These are phyloP conservation scores for Clavispora santaluciae DNA, from an alignment of 805 yeast genomes.

Conservation along the genomic window DNA sequence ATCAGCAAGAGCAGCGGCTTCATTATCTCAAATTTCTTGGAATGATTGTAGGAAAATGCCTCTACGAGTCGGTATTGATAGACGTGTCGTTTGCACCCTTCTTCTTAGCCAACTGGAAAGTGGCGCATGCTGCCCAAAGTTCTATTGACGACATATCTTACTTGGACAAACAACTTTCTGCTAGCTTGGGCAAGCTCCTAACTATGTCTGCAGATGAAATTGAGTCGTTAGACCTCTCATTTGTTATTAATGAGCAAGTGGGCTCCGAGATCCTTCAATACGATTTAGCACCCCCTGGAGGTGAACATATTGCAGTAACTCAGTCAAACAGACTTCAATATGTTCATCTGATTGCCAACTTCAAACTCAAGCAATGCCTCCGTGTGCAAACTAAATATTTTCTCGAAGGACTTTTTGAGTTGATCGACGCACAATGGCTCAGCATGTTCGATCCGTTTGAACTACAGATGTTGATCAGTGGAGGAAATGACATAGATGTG, in stretches of 20 bases:
- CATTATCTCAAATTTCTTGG: conserved; percentile 63
- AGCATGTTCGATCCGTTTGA: conserved; percentile 81
- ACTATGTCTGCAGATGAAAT: conserved; percentile 53
- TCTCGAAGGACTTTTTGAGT: conserved; percentile 62
- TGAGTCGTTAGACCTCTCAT: conserved; percentile 56
- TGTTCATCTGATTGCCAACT: conserved; percentile 72
- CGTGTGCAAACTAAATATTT: conserved; percentile 57
- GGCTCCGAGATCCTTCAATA: conserved; percentile 38
- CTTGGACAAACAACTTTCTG: conserved; percentile 64
- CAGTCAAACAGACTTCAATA: conserved; percentile 62
- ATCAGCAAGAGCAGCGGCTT: conserved; percentile 21
- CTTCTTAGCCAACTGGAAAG: conserved; percentile 65
- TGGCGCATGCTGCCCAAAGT: conserved; percentile 40
- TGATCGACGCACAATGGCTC: conserved; percentile 73
- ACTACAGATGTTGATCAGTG: conserved; percentile 67
- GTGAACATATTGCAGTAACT: conserved; percentile 53
- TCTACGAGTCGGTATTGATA: conserved; percentile 75
- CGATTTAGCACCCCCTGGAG: conserved; percentile 56
- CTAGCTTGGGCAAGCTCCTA: conserved; percentile 58
- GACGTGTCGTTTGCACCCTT: conserved; percentile 85
- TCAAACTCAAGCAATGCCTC: conserved; percentile 63
- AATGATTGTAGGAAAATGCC: conserved; percentile 78
- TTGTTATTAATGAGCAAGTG: conserved; percentile 53
- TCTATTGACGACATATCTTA: conserved; percentile 76
- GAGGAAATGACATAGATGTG: conserved; percentile 68